Conservation (phyloP, 495 filamentous ascomycete species). For the Lasiosphaeria ovina region DNA sequence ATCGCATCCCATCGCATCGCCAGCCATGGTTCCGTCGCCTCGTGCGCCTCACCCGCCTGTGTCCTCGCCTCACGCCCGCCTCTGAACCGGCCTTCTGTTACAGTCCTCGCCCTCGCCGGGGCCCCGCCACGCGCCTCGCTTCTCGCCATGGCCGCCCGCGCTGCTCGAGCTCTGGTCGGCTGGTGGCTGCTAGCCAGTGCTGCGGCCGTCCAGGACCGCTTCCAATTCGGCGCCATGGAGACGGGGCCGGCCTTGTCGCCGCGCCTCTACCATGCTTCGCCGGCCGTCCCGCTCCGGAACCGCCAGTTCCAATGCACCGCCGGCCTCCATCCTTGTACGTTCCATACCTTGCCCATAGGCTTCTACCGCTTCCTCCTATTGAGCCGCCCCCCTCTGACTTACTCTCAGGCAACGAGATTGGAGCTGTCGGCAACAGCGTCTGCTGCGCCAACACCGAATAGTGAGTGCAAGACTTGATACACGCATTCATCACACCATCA, state of each 20-base stretch:
- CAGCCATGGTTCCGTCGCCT: not conserved
- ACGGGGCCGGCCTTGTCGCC: conserved; percentile 20
- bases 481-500: not conserved
- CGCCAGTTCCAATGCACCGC: conserved; percentile 14
- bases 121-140: not conserved
- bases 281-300: conserved; percentile 14
- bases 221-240: conserved; percentile 15
- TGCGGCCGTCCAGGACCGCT: conserved; percentile 10
- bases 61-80: not conserved
- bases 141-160: conserved; percentile 7
- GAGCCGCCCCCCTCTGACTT: no score
- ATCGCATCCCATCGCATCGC: not conserved
- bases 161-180: not conserved
- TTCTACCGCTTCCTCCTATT: not conserved
- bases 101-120: not conserved
- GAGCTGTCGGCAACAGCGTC: conserved; percentile 8
- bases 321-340: conserved; percentile 20
- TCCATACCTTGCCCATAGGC: not conserved
- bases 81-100: not conserved
- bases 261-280: conserved; percentile 14
- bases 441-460: conserved; percentile 21
- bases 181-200: conserved; percentile 8
- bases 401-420: conserved; percentile 21
- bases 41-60: not conserved
- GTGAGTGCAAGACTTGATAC: conserved; percentile 9